Evolutionary conservation across 179 eudicot genomes (phyloP), one percentile per base, ranked within the genome.

Genomic region (Drosera spatulata): DNA sequence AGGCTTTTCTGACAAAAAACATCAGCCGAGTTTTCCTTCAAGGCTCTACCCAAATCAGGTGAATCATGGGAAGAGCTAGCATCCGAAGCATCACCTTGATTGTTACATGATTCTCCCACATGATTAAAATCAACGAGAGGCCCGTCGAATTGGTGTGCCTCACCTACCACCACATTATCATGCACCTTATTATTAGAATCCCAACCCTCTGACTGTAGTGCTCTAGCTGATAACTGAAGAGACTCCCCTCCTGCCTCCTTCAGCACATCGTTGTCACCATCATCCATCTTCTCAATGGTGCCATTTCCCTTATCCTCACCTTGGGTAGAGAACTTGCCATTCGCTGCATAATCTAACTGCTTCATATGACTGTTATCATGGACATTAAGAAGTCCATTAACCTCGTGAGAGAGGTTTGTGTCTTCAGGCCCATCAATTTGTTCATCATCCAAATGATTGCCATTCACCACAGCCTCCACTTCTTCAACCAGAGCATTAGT

Each of bases 231-330:
- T 7, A 60, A 56, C 14, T 43, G 66, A 66, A 59, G 60, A 40
- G 73, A 59, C 61, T 71, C 73, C 61, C 80, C 79, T 56, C 64
- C 71, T 40, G 38, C 68, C 3, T 60, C 63, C 44, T 33, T 15
- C 3, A 48, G 45, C 5, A 6, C 52, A 44, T 10, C 53, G 43
- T 38, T 55, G 9, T 39, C 22, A 43, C 3, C 55, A 10, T 4
- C 49, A 50, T 41, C 41, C 8, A 15, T 33, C 13, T 4, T 10
- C 9, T 54, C 44, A 6, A 7, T 49, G 50, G 48, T 48, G 37
- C n/a, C 63, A 43, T 52, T 14, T 7, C 49, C 60, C 8, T 10
- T 38, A 40, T 43, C 50, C 71, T 74, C 74, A 61, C 44, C 70
- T 42, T 59, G 68, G 39, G 7, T 62, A 39, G 50, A 52, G 13